A percentile compares a stretch with the other conserved stretches of the same genome.
Conservation (phyloP, 306 rosid species). For the Nissolia schottii region DNA sequence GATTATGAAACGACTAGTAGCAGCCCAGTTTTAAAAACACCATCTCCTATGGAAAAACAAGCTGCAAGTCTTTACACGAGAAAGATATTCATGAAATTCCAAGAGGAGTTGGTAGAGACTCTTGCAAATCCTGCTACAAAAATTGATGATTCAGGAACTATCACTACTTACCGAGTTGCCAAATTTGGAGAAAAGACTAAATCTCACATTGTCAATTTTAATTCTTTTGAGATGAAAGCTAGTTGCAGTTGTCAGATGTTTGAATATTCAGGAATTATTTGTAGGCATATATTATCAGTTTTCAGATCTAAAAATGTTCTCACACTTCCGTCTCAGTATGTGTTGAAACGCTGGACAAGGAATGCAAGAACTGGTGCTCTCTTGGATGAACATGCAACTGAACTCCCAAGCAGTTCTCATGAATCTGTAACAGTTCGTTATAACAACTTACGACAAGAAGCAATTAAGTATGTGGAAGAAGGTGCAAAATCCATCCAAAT, state of each 20-base stretch:
- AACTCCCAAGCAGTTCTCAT: slow-evolving; percentile 40
- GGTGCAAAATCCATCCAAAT: slow-evolving; percentile 84
- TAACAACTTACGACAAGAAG: slow-evolving; percentile 81
- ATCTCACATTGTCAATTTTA: slow-evolving; percentile 64
- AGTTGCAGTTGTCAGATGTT: slow-evolving; percentile 87
- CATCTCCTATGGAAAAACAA: slow-evolving; percentile 94
- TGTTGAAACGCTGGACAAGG: slow-evolving; percentile 86
- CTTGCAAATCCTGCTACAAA: slow-evolving; percentile 85
- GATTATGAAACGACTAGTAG: slow-evolving; percentile 64
- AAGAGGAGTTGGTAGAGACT: slow-evolving; percentile 88
- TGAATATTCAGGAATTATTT: slow-evolving; percentile 80
- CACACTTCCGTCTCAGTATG: slow-evolving; percentile 76
- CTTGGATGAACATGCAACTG: slow-evolving; percentile 50
- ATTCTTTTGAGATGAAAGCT: slow-evolving; percentile 68
- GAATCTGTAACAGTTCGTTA: slow-evolving; percentile 59
- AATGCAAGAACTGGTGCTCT: slow-evolving; percentile 62
- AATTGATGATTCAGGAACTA: slow-evolving; percentile 66
- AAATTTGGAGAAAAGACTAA: slow-evolving; percentile 76
- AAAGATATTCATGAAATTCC: slow-evolving; percentile 76
- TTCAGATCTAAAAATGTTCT: slow-evolving; percentile 82
- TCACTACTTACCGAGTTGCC: slow-evolving; percentile 77
- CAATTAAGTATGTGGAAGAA: slow-evolving; percentile 82
- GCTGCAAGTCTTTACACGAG: slow-evolving; percentile 77
- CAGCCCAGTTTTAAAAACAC: slow-evolving; percentile 66
- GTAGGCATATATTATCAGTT: slow-evolving; percentile 82